Conservation (phyloP, 495 filamentous ascomycete genomes). For the Aspergillus ellipticus region DNA sequence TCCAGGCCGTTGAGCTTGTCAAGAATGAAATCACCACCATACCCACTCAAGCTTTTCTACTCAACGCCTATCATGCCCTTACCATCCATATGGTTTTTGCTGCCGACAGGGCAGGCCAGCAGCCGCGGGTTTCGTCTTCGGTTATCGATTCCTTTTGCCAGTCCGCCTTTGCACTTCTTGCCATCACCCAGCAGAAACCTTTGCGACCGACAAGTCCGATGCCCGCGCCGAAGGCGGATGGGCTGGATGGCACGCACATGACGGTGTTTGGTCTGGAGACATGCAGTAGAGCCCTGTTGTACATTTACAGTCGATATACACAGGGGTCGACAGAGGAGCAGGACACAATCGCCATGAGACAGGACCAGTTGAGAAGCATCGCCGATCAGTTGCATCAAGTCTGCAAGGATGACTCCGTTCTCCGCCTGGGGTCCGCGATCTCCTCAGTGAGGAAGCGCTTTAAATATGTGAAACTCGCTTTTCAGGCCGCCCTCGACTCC, state of each 20-base stretch:
- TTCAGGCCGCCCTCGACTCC: neutral
- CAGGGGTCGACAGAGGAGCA: neutral
- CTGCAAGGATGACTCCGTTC: neutral
- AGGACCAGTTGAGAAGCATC: neutral
- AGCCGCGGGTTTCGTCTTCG: neutral
- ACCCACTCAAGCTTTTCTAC: neutral
- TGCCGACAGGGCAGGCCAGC: neutral
- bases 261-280: neutral
- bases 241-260: neutral
- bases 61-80: conserved; percentile 5
- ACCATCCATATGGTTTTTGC: conserved; percentile 3
- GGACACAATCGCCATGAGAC: neutral
- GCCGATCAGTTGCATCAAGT: neutral
- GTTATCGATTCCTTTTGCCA: conserved; percentile 1
- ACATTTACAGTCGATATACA: neutral
- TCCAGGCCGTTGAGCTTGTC: conserved; percentile 1
- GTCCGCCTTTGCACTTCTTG: neutral
- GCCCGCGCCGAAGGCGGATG: neutral
- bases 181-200: neutral
- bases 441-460: conserved; percentile 1
- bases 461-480: neutral
- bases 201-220: neutral
- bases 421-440: neutral
- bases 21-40: neutral
- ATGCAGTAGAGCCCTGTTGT: neutral